Evolutionary conservation across 345 rosid species (phyloP).

Genomic region (Rhizophora apiculata): DNA sequence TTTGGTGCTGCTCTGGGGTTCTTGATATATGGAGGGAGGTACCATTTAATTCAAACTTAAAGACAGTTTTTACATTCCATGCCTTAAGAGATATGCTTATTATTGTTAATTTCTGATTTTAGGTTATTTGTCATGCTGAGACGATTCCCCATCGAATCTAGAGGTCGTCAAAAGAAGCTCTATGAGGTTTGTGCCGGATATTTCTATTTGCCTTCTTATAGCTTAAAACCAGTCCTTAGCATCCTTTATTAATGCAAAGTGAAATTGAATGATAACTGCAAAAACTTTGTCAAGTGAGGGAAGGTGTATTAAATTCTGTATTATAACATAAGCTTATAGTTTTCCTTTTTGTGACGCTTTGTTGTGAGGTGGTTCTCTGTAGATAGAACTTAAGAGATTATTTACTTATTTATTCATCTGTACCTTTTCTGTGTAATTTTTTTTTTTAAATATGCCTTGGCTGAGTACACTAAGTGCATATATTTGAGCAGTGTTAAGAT

Average conservation of each 20-base stretch:
- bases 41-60: background rate
- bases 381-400: too few species aligned
- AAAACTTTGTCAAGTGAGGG: too few species aligned
- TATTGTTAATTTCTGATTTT: background rate
- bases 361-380: too few species aligned
- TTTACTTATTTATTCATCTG: too few species aligned
- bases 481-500: too few species aligned
- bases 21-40: constrained; percentile 85
- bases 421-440: too few species aligned
- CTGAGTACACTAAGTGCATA: too few species aligned
- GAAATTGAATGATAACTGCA: too few species aligned
- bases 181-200: constrained; percentile 53
- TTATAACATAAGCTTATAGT: too few species aligned
- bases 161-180: constrained; percentile 78
- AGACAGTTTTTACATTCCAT: background rate
- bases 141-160: constrained; percentile 82
- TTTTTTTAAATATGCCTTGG: too few species aligned
- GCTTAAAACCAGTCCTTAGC: background rate
- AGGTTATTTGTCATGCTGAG: constrained; percentile 79
- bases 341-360: too few species aligned
- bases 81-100: background rate
- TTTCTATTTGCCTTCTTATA: background rate
- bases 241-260: background rate
- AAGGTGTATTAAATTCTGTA: too few species aligned
- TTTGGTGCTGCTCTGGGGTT: constrained; percentile 67